Conservation (phyloP, 2,329 filamentous ascomycete species). For the Aspergillus jensenii region DNA sequence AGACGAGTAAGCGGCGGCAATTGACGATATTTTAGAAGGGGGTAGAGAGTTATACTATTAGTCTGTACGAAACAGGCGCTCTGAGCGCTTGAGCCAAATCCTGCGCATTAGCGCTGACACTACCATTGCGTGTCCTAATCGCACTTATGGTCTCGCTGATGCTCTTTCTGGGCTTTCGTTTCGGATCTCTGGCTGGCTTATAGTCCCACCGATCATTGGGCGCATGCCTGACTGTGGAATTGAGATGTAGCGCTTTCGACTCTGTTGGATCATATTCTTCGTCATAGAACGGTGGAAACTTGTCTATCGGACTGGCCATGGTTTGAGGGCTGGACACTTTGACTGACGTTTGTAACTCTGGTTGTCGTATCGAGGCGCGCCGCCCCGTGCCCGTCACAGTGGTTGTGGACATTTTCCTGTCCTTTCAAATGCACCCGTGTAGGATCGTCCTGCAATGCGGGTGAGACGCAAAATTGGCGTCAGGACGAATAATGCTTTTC, state of each 20-base stretch:
- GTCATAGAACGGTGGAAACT: constrained; percentile 45
- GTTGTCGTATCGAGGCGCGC: constrained; percentile 38
- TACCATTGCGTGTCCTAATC: constrained; percentile 76
- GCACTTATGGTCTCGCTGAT: constrained; percentile 83
- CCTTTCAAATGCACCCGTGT: not conserved
- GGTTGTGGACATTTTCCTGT: constrained; percentile 39
- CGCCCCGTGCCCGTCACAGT: constrained; percentile 41
- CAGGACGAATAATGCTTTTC: not conserved
- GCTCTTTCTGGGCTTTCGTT: constrained; percentile 78
- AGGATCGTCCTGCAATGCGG: not conserved
- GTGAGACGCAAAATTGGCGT: not conserved
- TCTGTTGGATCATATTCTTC: constrained; percentile 32
- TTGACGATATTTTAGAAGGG: not conserved
- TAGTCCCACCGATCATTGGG: constrained; percentile 60
- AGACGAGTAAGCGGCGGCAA: constrained; percentile 22
- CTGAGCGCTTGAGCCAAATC: constrained; percentile 89
- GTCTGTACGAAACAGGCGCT: constrained; percentile 82
- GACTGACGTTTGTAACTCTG: constrained; percentile 33
- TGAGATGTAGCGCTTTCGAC: constrained; percentile 23
- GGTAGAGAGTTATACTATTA: constrained; percentile 65
- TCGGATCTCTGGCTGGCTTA: constrained; percentile 30
- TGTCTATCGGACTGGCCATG: constrained; percentile 39
- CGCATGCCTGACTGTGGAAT: constrained; percentile 31
- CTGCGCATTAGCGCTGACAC: constrained; percentile 88
- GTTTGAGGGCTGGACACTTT: constrained; percentile 29